Base-by-base conservation (phyloP, 73 alveolate genomes). In the Stentor coeruleus region DNA sequence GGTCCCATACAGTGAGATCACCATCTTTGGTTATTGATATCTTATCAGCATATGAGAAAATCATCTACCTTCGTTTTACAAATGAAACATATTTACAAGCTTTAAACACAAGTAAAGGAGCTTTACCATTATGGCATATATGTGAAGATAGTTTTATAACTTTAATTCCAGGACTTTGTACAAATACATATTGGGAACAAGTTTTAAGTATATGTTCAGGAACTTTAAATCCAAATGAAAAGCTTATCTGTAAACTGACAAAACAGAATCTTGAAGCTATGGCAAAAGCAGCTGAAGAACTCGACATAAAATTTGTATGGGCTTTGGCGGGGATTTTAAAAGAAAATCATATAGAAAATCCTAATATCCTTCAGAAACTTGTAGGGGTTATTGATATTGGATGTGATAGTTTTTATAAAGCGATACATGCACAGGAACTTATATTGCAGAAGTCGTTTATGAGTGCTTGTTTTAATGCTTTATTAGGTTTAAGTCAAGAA, bases 111-210 rank as follows among this genome's bases (percentile, higher is more conserved):
- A 14, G 38, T 31, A 39, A 75, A 75, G 83, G 72, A 20, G 77
- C 66, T 38, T 14, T 20, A 14, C 83, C 83, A 1, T 20, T 75
- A 37, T 75, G 83, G 3, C n/a, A 20, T 14, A 20, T 36, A n/a
- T 75, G n/a, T n/a, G 83, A 66, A 36, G 83, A 75, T 20, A 36
- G 33, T 38, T 40, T 75, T 40, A n/a, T 75, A 75, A 20, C 14
- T 1, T 28, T 75, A 15, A 20, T 75, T 33, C 83, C 83, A 11
- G 66, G 6, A 20, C 6, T 49, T 49, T 49, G 6, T 20, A 49
- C 28, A 20, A 6, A 6, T 49, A 20, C 28, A 20, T 49, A 49
- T 20, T 49, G 6, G 6, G 6, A 6, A 6, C 6, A 20, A 20
- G 20, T 49, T 49, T 20, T 49, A 11, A 11, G 28, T 11, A 49